Percentiles rank a stretch among this genome's conserved stretches.
These are phyloP conservation scores for Trichophaea hybrida DNA, from an alignment of 2,329 filamentous ascomycete genomes.

Conservation along the genomic window DNA sequence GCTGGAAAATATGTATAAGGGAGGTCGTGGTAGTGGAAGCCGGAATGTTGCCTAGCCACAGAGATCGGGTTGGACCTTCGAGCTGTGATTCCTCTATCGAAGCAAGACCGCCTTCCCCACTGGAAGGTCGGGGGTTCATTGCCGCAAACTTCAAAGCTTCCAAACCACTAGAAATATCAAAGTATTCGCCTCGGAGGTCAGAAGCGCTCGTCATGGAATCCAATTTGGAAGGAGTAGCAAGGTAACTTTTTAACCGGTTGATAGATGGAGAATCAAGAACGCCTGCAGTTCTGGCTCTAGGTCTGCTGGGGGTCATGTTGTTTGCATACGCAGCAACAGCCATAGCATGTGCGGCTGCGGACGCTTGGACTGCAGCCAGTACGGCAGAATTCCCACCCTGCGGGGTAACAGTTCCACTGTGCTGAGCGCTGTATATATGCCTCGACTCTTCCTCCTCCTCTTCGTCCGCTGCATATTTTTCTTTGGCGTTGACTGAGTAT, in stretches of 20 bases:
- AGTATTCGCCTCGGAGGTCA: conserved; percentile 45
- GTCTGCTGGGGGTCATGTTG: conserved; percentile 55
- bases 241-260: conserved; percentile 54
- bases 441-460: conserved; percentile 39
- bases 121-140: conserved; percentile 56
- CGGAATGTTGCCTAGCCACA: conserved; percentile 96
- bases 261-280: conserved; percentile 66
- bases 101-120: conserved; percentile 42
- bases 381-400: conserved; percentile 42
- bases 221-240: conserved; percentile 59
- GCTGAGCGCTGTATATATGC: conserved; percentile 39
- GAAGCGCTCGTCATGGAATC: conserved; percentile 61
- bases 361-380: conserved; percentile 43
- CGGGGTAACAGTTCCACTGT: conserved; percentile 47
- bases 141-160: conserved; percentile 69
- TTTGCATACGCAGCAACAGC: conserved; percentile 40
- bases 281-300: conserved; percentile 79
- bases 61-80: conserved; percentile 77
- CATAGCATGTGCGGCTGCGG: conserved; percentile 28
- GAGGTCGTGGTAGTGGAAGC: conserved; percentile 94
- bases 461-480: conserved; percentile 85
- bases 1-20: conserved; percentile 83
- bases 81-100: conserved; percentile 33
- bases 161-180: conserved; percentile 50
- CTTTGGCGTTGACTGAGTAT: conserved; percentile 96